A percentile compares a stretch with the other conserved stretches of the same genome.
phyloP scores from a whole-genome alignment of 305 asterid species.

The Fraxinus floribunda region DNA sequence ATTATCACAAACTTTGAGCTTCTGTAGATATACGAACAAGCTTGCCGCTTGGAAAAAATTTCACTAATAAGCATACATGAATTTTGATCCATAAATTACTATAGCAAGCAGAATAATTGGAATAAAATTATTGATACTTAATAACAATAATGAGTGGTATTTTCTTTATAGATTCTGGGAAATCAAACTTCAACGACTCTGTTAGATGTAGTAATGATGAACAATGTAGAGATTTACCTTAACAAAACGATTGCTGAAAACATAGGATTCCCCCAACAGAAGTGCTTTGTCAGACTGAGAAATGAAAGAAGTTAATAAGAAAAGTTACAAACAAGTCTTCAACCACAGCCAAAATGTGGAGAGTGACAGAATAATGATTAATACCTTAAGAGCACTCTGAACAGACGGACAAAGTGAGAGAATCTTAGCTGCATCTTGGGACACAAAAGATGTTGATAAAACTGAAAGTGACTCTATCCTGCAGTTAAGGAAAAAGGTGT shows the following conservation, averaged over 20 bases:
- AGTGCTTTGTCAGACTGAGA: constrained; percentile 75
- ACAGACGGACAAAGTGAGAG: constrained; percentile 81
- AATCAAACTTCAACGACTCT: constrained; percentile 17
- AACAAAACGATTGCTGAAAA: constrained; percentile 72
- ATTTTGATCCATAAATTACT: constrained; percentile 6
- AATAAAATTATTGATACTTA: background rate
- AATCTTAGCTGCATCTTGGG: constrained; percentile 82
- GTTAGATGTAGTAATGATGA: background rate
- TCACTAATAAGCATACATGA: background rate
- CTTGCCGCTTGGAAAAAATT: background rate
- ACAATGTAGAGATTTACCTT: constrained; percentile 49
- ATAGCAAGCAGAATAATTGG: background rate
- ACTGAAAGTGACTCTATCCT: constrained; percentile 91
- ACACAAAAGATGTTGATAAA: constrained; percentile 74
- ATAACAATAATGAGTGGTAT: background rate
- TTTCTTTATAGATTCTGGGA: constrained; percentile 5
- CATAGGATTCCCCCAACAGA: constrained; percentile 79
- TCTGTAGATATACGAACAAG: background rate
- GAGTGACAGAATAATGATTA: constrained; percentile 17
- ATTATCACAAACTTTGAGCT: background rate
- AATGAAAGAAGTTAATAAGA: constrained; percentile 23
- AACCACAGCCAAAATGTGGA: constrained; percentile 19
- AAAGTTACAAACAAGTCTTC: constrained; percentile 10
- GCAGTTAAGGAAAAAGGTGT: constrained; percentile 22
- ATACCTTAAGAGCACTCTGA: constrained; percentile 77